Conservation (phyloP, 176 grass and related monocot species). For the Carex littledalei region DNA sequence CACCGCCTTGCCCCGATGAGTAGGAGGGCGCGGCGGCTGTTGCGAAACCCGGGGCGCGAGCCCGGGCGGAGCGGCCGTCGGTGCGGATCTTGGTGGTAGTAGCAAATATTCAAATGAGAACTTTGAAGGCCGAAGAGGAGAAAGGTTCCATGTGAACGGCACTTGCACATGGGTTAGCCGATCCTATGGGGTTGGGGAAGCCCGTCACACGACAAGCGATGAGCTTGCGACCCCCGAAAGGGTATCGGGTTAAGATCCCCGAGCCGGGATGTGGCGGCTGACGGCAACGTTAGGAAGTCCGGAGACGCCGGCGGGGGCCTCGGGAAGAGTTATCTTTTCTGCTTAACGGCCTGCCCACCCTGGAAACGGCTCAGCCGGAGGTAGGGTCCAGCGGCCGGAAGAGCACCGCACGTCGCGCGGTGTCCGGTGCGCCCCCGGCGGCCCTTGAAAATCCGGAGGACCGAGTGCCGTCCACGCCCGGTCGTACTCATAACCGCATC, state of each 20-base stretch:
- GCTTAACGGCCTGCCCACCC: conserved; percentile 60
- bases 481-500: too few species aligned
- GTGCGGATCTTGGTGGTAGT: conserved; percentile 46
- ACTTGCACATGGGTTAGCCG: conserved; percentile 48
- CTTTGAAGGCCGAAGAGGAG: conserved; percentile 52
- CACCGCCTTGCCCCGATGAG: not conserved
- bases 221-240: conserved; percentile 14
- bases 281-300: conserved; percentile 48
- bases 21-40: conserved; percentile 26
- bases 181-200: conserved; percentile 40
- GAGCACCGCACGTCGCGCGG: conserved; percentile 60
- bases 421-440: conserved; percentile 45
- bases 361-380: conserved; percentile 53
- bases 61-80: conserved; percentile 35
- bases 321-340: conserved; percentile 77
- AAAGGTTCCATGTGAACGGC: conserved; percentile 45
- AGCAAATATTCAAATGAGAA: conserved; percentile 57
- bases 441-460: conserved; percentile 36
- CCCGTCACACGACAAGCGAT: conserved; percentile 1
- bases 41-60: conserved; percentile 28
- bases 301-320: conserved; percentile 47
- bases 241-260: conserved; percentile 40
- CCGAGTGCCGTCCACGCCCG: too few species aligned
- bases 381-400: conserved; percentile 57
- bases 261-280: conserved; percentile 51